A percentile compares a stretch with the other conserved stretches of the same genome.
Evolutionary conservation across 257 asterid genomes (phyloP).

Genomic region (Scutellaria barbata): DNA sequence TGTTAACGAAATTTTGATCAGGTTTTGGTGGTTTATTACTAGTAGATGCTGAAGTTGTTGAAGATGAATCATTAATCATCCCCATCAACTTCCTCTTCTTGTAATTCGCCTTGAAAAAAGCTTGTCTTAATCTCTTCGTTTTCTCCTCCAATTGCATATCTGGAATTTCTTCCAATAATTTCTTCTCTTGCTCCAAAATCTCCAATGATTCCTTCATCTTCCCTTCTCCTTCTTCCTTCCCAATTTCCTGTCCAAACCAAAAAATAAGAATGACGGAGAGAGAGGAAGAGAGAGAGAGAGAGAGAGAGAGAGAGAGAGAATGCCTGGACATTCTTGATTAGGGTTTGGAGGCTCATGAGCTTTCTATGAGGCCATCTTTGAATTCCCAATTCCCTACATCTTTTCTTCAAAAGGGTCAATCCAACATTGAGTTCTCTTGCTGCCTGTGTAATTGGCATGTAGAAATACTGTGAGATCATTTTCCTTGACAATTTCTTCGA

Average conservation of each 20-base stretch:
- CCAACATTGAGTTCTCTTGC: conserved; percentile 83
- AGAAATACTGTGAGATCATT: conserved; percentile 60
- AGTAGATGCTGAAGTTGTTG: conserved; percentile 1
- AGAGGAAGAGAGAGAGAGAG: not conserved
- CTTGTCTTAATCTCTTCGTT: conserved; percentile 71
- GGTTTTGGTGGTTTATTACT: not conserved
- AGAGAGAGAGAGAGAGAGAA: not conserved
- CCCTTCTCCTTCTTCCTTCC: conserved; percentile 46
- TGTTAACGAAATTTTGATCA: not conserved
- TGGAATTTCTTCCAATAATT: conserved; percentile 62
- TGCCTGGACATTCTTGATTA: conserved; percentile 83
- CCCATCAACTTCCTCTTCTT: conserved; percentile 67
- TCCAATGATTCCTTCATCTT: conserved; percentile 51
- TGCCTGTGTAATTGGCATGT: conserved; percentile 83
- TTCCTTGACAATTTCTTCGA: conserved; percentile 49
- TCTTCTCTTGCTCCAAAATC: conserved; percentile 58
- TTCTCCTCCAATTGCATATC: conserved; percentile 61
- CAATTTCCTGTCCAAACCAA: conserved; percentile 51
- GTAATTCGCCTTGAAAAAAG: conserved; percentile 74
- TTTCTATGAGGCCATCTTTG: conserved; percentile 91
- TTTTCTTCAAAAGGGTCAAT: conserved; percentile 76
- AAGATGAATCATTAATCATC: conserved; percentile 16
- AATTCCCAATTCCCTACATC: conserved; percentile 86
- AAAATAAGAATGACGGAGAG: not conserved
- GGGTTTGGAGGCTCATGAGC: conserved; percentile 86